Base-by-base conservation (phyloP, 768 basidiomycete species). In the Phlegmacium glaucopus region DNA sequence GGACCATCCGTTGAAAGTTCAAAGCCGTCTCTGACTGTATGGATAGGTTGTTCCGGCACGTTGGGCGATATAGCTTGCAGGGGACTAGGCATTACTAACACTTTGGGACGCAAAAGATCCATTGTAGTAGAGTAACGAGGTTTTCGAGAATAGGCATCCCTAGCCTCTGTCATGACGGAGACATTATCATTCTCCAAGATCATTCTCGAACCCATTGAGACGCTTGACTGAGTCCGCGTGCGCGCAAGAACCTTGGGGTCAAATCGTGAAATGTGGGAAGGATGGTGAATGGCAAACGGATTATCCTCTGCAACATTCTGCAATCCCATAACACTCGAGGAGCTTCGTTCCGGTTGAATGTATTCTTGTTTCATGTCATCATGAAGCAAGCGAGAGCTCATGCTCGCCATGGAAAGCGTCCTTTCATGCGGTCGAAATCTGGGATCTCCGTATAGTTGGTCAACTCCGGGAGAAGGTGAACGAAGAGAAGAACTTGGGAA, bases 61-160 rank as follows among this genome's bases (percentile, higher is more conserved):
- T 64, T 52, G 30, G 64, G 56, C 13, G 70, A 59, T 13, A 66
- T 58, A 42, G 73, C 68, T 56, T 94, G 88, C 30, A 95, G 70
- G 1, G 91, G 90, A 51, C 86, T 87, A 9, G 94, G 94, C 94
- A 96, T 95, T 51, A 96, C 82, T 38, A 96, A 82, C n/a, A 93
- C 77, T 63, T 93, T 93, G 1, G 94, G 94, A 16, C 93, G 78
- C 55, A 95, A 74, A 37, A 95, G 72, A 27, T 93, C 89, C 47
- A 85, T 54, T 22, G 22, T 22, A 10, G 87, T 86, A 9, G 89
- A 90, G 58, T 81, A 83, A 15, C 75, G 81, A 30, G 82, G 78
- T 36, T 83, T 77, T 42, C 70, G 72, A 45, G 56, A 54, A 55
- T 61, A 58, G 38, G 59, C 65, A 30, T 63, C 70, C 28, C 66